Evolutionary conservation across 495 filamentous ascomycete genomes (phyloP), one percentile per base, ranked within the genome.

Genomic region (Cercophora newfieldiana): DNA sequence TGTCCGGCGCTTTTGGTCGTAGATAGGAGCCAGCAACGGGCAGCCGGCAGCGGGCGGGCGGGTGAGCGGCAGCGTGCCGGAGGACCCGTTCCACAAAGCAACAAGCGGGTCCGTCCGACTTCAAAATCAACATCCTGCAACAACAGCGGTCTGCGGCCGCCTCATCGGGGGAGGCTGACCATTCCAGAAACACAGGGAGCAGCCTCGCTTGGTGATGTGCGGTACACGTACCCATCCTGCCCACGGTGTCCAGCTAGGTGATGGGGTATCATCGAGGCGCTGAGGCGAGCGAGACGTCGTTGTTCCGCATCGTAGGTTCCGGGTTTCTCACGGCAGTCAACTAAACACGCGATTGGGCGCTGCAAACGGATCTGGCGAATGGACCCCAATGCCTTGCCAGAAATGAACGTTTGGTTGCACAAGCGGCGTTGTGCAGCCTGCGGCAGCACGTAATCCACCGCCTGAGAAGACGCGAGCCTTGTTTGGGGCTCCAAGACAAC

Each of bases 401-500:
- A 28, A 1, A 14, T 47, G 60, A 63, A 63, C 24, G 14, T 2
- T 53, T 53, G 44, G 21, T 21, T 58, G 60, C 58, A n/a, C n/a
- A 33, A 12, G 30, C 12, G 5, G 30, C 30, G 30, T 12, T 33
- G 59, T 24, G 58, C 60, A 54, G 47, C 47, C 60, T 53, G 37
- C 63, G 47, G 24, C 63, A 66, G 63, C 63, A 66, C 63, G 63
- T 60, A 66, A 66, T 66, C 63, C 49, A 24, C 31, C 10, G 22
- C 37, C 53, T 49, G 10, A 59, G 37, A 44, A 63, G 26, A 48
- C 49, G 28, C 48, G 30, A 29, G 37, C 59, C 24, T 53, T 48
- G 54, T n/a, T 28, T 49, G 54, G 24, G 25, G 37, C 51, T 65
- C 55, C 63, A 51, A 65, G 63, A 59, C 54, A 49, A 29, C 22